Evolutionary conservation across 805 yeast genomes (phyloP), one percentile per base, ranked within the genome.

Genomic region (Nakazawaea ishiwadae): DNA sequence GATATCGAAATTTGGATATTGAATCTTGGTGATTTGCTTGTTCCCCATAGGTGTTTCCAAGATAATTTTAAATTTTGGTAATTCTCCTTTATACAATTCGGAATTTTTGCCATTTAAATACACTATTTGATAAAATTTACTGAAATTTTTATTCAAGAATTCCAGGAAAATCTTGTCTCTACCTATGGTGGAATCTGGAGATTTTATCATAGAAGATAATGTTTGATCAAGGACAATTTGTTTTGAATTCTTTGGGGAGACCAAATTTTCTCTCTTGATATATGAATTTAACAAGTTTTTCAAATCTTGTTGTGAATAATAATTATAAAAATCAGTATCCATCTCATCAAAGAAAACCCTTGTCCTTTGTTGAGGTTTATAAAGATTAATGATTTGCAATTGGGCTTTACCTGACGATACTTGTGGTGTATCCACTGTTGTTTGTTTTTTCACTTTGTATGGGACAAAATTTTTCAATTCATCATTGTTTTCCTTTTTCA

Each of bases 21-120:
- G 31, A 1, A 90, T 75, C 27, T 79, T 68, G 0, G 98, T 91
- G 14, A 89, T 75, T 4, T 80, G 66, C 56, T 89, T 91, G 41
- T 95, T 71, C 1, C 97, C 96, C 45, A 84, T 79, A 50, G 85
- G 84, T 47, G 77, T 75, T 55, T 86, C 93, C 8, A 89, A 81
- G 8, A 77, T 60, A 11, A 93, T 73, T 30, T 70, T 62, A 30
- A 91, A 72, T 33, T 66, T 72, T 8, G 96, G 96, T 1, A 81
- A 67, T 1, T 64, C 60, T 2, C 98, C 98, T 48, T 71, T 84
- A 21, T 60, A 55, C 5, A 82, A 71, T 4, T 37, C 34, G 4
- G 41, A 31, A 4, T 18, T 28, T 14, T 21, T 17, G 3, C 39
- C 44, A 23, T 37, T 29, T 4, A 37, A 30, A 30, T 35, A 35